phyloP scores from a whole-genome alignment of 2,329 filamentous ascomycete species.

The Neonectria ditissima region DNA sequence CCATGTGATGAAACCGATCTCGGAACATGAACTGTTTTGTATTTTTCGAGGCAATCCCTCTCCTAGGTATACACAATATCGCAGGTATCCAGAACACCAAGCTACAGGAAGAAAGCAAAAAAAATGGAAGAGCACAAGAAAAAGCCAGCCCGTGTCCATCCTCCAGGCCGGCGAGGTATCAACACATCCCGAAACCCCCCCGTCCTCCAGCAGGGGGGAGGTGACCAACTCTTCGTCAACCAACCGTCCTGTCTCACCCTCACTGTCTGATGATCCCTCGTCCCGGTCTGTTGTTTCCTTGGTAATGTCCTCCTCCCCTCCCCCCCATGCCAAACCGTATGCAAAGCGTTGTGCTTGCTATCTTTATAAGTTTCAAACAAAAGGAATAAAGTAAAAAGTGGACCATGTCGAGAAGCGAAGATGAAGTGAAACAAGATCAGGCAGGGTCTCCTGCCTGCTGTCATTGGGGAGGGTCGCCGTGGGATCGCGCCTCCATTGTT shows the following conservation, averaged over 20 bases:
- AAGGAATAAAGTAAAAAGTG: constrained; percentile 8
- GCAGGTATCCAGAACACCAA: constrained; percentile 53
- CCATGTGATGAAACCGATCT: constrained; percentile 4
- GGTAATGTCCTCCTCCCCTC: not conserved
- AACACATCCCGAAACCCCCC: constrained; percentile 33
- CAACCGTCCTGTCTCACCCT: not conserved
- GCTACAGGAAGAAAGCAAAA: constrained; percentile 40
- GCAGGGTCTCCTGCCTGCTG: constrained; percentile 1
- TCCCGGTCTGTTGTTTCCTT: not conserved
- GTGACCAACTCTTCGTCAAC: not conserved
- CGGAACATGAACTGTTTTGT: constrained; percentile 7
- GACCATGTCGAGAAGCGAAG: constrained; percentile 9
- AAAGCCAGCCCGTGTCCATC: constrained; percentile 21
- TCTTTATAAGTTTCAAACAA: constrained; percentile 13
- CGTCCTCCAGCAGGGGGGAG: constrained; percentile 1
- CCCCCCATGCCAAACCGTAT: constrained; percentile 2
- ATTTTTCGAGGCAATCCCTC: constrained; percentile 24
- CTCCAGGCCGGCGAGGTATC: constrained; percentile 39
- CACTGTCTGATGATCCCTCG: not conserved
- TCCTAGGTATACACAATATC: constrained; percentile 38
- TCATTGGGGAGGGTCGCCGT: constrained; percentile 18
- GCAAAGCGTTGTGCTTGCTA: constrained; percentile 1
- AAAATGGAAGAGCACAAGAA: constrained; percentile 25
- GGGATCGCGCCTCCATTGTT: constrained; percentile 12
- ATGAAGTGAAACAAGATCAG: constrained; percentile 6